These are phyloP conservation scores for Trypanosoma boissoni DNA, from an alignment of 208 protist species.

Conservation along the genomic window DNA sequence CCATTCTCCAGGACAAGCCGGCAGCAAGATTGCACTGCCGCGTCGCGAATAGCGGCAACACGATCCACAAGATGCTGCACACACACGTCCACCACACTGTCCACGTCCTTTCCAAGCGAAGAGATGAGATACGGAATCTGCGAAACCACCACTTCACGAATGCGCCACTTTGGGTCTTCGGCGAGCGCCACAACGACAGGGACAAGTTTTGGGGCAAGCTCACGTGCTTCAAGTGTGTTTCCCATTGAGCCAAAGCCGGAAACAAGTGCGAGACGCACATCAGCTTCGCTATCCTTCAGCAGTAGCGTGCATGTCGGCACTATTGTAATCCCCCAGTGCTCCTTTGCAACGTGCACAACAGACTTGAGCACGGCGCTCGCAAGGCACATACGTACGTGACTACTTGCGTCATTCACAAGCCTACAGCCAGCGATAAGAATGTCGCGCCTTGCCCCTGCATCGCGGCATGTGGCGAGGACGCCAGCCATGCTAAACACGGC, in stretches of 20 bases:
- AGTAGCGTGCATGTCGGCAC: conserved; percentile 78
- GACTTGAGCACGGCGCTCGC: conserved; percentile 80
- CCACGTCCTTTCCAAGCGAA: conserved; percentile 54
- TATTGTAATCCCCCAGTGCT: conserved; percentile 71
- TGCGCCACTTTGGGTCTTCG: conserved; percentile 82
- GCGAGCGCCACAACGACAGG: conserved; percentile 79
- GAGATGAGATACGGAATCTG: conserved; percentile 85
- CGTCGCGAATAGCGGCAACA: conserved; percentile 81
- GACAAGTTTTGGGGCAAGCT: conserved; percentile 80
- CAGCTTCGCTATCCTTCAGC: conserved; percentile 72
- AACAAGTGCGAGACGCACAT: conserved; percentile 83
- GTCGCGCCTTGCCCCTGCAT: conserved; percentile 59
- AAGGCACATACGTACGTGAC: conserved; percentile 84
- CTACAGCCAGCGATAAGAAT: conserved; percentile 69
- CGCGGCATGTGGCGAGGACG: conserved; percentile 54
- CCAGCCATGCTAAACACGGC: conserved; percentile 81
- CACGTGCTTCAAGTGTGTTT: conserved; percentile 75
- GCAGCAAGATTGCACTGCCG: conserved; percentile 81
- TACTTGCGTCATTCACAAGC: conserved; percentile 64
- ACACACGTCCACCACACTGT: conserved; percentile 82
- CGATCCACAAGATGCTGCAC: conserved; percentile 75
- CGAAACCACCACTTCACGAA: conserved; percentile 81
- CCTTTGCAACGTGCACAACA: conserved; percentile 64
- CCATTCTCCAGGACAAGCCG: conserved; percentile 70
- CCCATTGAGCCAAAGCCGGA: conserved; percentile 86